Conservation (phyloP, 805 yeast species). For the Clavispora santaluciae region DNA sequence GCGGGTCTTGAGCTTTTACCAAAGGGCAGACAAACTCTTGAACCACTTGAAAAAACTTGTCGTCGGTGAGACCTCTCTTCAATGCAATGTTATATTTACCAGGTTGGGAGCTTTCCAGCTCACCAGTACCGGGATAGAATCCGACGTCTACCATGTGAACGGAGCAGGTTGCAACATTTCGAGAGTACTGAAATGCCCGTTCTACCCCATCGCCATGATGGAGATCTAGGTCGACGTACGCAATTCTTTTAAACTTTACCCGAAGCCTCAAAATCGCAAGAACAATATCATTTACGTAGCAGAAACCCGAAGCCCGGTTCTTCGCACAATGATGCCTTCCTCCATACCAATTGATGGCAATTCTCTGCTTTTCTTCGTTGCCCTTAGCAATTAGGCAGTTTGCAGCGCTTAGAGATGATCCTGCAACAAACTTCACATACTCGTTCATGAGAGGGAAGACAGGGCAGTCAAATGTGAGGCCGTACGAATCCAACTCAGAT, state of each 20-base stretch:
- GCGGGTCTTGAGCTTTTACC: conserved; percentile 36
- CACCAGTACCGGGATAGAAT: conserved; percentile 73
- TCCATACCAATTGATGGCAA: conserved; percentile 67
- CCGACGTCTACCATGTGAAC: conserved; percentile 62
- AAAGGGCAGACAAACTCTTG: conserved; percentile 41
- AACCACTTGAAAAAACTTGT: conserved; percentile 18
- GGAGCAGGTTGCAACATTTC: conserved; percentile 56
- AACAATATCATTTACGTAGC: conserved; percentile 68
- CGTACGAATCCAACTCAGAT: conserved; percentile 29
- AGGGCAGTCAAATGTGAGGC: conserved; percentile 62
- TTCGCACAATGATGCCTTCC: conserved; percentile 69
- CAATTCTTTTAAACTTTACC: conserved; percentile 38
- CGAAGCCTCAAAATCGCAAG: conserved; percentile 51
- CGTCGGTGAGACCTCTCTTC: conserved; percentile 51
- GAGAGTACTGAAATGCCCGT: conserved; percentile 52
- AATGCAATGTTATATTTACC: conserved; percentile 51
- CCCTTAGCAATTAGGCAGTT: conserved; percentile 9
- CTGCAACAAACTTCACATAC: conserved; percentile 48
- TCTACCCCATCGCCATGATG: conserved; percentile 85
- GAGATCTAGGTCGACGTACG: conserved; percentile 67
- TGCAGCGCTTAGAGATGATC: conserved; percentile 53
- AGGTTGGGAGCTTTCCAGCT: conserved; percentile 28
- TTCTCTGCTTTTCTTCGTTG: conserved; percentile 21
- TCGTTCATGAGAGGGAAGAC: conserved; percentile 48
- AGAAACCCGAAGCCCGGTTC: conserved; percentile 59